Conservation (phyloP, 257 asterid species). For the Solanum medicagineum region DNA sequence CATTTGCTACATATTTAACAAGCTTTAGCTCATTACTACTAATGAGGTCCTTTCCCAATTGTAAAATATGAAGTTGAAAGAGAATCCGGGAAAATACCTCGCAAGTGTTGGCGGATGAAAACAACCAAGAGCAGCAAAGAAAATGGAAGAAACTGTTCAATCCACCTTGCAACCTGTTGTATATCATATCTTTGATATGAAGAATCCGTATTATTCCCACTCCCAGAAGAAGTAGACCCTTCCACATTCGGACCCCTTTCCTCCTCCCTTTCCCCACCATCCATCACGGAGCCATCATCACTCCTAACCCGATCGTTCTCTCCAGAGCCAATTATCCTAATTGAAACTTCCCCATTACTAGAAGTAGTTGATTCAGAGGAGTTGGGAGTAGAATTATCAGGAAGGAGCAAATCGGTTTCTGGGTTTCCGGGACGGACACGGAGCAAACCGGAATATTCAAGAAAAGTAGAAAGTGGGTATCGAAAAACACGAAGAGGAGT, state of each 20-base stretch:
- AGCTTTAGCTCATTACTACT: background rate
- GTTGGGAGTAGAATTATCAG: conserved; percentile 5
- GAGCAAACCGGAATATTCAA: conserved; percentile 65
- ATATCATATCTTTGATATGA: conserved; percentile 60
- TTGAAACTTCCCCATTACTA: conserved; percentile 52
- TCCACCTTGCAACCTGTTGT: conserved; percentile 76
- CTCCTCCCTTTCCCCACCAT: conserved; percentile 2
- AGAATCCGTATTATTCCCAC: conserved; percentile 26
- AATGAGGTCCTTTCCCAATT: background rate
- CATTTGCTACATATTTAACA: background rate
- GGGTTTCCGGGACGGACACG: conserved; percentile 46
- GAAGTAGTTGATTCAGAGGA: conserved; percentile 2
- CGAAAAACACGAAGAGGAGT: conserved; percentile 36
- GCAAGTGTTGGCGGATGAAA: conserved; percentile 91
- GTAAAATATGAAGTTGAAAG: background rate
- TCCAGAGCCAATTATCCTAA: conserved; percentile 38
- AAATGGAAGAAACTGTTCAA: conserved; percentile 90
- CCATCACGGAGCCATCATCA: conserved; percentile 18
- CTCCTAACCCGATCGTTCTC: conserved; percentile 21
- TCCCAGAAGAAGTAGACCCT: conserved; percentile 7
- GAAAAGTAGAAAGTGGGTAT: conserved; percentile 47
- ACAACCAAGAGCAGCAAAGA: conserved; percentile 69
- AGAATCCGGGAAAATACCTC: conserved; percentile 29
- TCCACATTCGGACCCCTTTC: conserved; percentile 3
- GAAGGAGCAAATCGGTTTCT: conserved; percentile 27